Evolutionary conservation across 73 alveolate genomes (phyloP), one percentile per base, ranked within the genome.

Genomic region (Stentor roeselii): DNA sequence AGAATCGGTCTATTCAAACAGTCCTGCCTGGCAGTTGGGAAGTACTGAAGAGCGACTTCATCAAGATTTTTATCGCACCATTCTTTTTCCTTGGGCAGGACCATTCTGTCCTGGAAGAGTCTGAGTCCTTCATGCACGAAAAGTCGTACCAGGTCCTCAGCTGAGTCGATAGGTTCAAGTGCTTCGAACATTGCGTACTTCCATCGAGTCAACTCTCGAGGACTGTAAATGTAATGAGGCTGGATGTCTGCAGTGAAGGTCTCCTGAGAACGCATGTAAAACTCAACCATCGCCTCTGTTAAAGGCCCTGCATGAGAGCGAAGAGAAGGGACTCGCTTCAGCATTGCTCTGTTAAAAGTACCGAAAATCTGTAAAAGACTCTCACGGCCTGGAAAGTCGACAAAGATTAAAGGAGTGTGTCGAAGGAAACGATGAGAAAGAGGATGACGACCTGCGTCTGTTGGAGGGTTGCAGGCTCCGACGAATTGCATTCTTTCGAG

Each of bases 341-440:
- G 92, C 98, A 98, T 95, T 11, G 99, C 99, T 76, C 99, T 83
- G 88, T 98, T 98, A 93, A 98, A 98, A 42, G 99, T 97, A 3
- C 99, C 99, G 87, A 96, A 98, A 86, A 98, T 98, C 94, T 98
- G 97, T 59, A 94, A 92, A 67, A 98, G 91, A 3, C 99, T 95
- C 85, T 98, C 99, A 76, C 98, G 95, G 58, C 99, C 99, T 6
- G 99, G 99, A 98, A 96, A 98, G 89, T 95, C 99, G 0, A 97
- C 99, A 38, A 95, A 90, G 21, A 98, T 93, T 37, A 98, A 86
- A 0, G 99, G 99, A 74, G 97, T 89, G 87, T 98, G 99, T 74
- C 99, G 86, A 78, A 98, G 85, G 88, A 98, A 98, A 75, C 99
- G 88, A 50, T 96, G 97, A 38, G 98, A 87, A 83, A 98, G 90